Base-by-base conservation (phyloP, 345 rosid species). In the Sisymbrium irio region DNA sequence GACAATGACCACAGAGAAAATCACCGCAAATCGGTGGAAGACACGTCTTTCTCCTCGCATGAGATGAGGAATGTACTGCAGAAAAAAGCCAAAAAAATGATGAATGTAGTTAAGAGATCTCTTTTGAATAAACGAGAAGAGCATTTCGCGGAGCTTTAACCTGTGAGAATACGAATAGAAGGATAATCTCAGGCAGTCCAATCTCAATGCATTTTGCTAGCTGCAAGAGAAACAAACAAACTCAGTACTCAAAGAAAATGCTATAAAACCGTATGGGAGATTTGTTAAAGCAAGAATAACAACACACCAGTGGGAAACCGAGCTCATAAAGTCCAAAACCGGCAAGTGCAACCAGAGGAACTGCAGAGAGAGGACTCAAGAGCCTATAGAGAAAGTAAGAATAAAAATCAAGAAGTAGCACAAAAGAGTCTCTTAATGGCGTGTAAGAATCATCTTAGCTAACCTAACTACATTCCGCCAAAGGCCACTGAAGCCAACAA, bases 401-500 rank as follows among this genome's bases (percentile, higher is more conserved):
- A 56, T n/a, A 62, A 57, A 5, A 45, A 47, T 65, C 19, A 71
- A 13, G 12, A 71, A 64, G 1, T 14, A 63, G 4, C 3, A 63
- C 8, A 64, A 33, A n/a, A 55, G 28, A 44, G 17, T 28, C 39
- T 40, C 5, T 17, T 32, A n/a, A n/a, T n/a, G 9, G 44, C 32
- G 20, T 30, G n/a, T n/a, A 58, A 4, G 17, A 62, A 6, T 17
- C 18, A 36, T 69, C 50, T 62, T 49, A 62, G 69, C 74, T 67
- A 80, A 86, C 98, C 97, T 91, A 27, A 88, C 88, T 76, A 91
- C 97, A 80, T 95, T 95, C 25, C 99, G 86, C 99, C 99, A 95
- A 33, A 95, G 92, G 42, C 99, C 99, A 44, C 99, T 95, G 82
- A 95, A 95, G 60, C 99, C 99, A 53, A 91, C 37, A 4, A 95